Conservation (phyloP, 139 green algal species). For the Tetraselmis chui region DNA sequence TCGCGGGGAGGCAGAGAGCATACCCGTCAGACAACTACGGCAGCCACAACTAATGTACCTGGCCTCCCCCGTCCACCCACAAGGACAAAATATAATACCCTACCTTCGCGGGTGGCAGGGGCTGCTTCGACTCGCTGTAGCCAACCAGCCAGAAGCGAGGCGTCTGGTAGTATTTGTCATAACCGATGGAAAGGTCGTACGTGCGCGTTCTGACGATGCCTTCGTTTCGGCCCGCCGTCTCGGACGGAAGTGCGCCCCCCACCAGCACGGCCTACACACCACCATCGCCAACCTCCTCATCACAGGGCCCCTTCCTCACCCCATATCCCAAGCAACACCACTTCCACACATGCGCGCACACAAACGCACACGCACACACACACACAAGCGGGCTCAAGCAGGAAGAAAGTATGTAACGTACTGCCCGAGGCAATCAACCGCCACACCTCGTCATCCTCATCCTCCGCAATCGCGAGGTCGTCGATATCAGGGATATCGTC, state of each 20-base stretch:
- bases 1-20: background rate
- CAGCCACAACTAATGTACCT: too few species aligned
- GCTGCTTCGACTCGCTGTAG: conserved; percentile 61
- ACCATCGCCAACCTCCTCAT: too few species aligned
- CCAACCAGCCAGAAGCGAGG: conserved; percentile 83
- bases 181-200: conserved; percentile 89
- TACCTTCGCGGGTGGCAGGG: conserved; percentile 52
- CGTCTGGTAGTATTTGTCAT: conserved; percentile 86
- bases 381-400: too few species aligned
- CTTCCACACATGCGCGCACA: too few species aligned
- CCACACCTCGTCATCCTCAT: conserved; percentile 38
- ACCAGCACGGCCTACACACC: background rate
- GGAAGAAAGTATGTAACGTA: too few species aligned
- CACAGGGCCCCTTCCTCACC: too few species aligned
- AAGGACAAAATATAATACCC: too few species aligned
- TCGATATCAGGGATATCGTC: conserved; percentile 70
- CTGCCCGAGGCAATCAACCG: background rate
- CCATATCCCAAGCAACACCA: too few species aligned
- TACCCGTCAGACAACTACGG: background rate
- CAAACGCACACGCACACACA: too few species aligned
- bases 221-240: conserved; percentile 29
- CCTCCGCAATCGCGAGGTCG: conserved; percentile 56
- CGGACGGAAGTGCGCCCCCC: background rate
- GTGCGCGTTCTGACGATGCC: conserved; percentile 70
- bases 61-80: too few species aligned